phyloP scores from a whole-genome alignment of 768 basidiomycete species.

The Kwoniella dendrophila region DNA sequence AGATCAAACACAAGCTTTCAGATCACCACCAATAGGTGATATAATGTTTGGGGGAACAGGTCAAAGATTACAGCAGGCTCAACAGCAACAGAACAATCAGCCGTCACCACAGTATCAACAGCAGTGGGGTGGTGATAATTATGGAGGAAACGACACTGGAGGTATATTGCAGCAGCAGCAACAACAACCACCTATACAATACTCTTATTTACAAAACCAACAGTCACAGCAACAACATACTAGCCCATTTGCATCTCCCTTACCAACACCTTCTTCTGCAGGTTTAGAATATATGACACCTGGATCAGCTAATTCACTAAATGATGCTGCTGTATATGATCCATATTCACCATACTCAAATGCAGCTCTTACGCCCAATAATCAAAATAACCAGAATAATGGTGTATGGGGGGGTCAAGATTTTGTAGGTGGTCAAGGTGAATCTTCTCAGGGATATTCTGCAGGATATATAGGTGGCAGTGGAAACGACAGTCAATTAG shows the following conservation, averaged over 20 bases:
- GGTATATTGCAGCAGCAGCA: slow-evolving; percentile 12
- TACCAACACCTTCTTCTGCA: slow-evolving; percentile 17
- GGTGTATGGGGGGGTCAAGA: slow-evolving; percentile 24
- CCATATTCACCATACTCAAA: slow-evolving; percentile 14
- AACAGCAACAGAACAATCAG: neutral
- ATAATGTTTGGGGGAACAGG: slow-evolving; percentile 30
- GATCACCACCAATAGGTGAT: slow-evolving; percentile 24
- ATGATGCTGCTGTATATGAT: slow-evolving; percentile 13
- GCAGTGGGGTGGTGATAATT: neutral
- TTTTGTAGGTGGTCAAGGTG: slow-evolving; percentile 27
- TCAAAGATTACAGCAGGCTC: slow-evolving; percentile 10
- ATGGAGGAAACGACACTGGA: neutral
- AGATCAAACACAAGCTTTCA: neutral
- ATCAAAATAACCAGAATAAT: slow-evolving; percentile 6
- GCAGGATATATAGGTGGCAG: neutral
- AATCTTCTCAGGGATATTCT: slow-evolving; percentile 2
- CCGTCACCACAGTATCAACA: slow-evolving; percentile 1
- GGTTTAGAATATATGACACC: slow-evolving; percentile 24
- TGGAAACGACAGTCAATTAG: slow-evolving; percentile 3
- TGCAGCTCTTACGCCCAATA: slow-evolving; percentile 5
- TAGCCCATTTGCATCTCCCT: slow-evolving; percentile 21
- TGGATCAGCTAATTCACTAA: slow-evolving; percentile 15
- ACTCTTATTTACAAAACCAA: slow-evolving; percentile 2
- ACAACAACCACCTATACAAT: slow-evolving; percentile 5
- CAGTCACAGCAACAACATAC: slow-evolving; percentile 20